Base-by-base conservation (phyloP, 306 rosid species). In the Sicyos edulis region DNA sequence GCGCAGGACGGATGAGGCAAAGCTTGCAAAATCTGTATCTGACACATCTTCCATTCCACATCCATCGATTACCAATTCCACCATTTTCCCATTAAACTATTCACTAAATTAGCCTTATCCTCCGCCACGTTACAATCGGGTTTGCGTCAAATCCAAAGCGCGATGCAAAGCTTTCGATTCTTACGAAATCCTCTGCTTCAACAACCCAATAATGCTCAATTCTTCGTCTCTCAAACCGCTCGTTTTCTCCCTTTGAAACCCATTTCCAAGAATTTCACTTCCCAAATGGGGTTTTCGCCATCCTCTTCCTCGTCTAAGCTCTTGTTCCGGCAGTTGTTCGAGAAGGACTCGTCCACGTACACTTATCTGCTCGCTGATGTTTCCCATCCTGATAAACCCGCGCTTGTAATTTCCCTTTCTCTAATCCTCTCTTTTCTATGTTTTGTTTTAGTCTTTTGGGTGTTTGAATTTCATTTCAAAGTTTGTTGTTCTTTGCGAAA, bases 321-420 rank as follows among this genome's bases (percentile, higher is more conserved):
- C 64, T 81, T 93, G 80, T 86, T 93, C 26, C 98, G 97, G 19
- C 96, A 93, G 85, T 91, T 93, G 56, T 93, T 90, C 54, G 97
- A 90, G 90, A 90, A 88, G 84, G 98, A 93, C 10, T 93, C 98
- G 1, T 93, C 97, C 34, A 93, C 97, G 49, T 93, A 85, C 71
- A 90, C 98, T 0, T 90, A 90, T 75, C 85, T 93, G 78, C 97
- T 93, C 32, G 96, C 98, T 32, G 91, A 93, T 73, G 77, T 79
- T 15, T 82, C 86, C 6, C 95, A 90, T 76, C 87, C 95, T 47
- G 88, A 82, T 0, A 93, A 85, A 75, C 95, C 96, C 1, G 97
- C 97, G 21, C 80, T 93, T 68, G 96, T 93, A 55, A 34, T 81
- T 50, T 76, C 51, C 3, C 1, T 57, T 40, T 61, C 11, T 14